Evolutionary conservation across 2,329 filamentous ascomycete species (phyloP), one percentile per base, ranked within the genome.

Genomic region (Tolypocladium tundrense): DNA sequence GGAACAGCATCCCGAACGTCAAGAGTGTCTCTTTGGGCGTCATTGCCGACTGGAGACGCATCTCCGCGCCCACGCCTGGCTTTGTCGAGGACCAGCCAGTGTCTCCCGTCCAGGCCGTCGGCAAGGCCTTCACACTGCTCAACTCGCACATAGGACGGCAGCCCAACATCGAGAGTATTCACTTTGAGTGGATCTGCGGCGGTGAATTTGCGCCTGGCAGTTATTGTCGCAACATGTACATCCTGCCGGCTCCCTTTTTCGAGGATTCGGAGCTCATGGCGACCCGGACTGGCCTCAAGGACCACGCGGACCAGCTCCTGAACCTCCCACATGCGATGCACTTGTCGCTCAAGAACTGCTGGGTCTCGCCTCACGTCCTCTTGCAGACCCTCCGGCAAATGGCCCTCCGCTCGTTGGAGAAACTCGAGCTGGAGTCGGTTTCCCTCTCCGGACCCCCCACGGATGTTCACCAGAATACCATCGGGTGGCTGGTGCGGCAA

Each of bases 291-390:
- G 62, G 66, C n/a, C 69, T 73, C 6, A 67, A 68, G 41, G 67
- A 65, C 13, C 64, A 68, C 19, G 64, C 68, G 42, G 65, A 72
- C 1, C 67, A 71, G 35, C 59, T 85, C 7, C 66, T 86, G n/a
- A 67, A 69, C 1, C 76, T 90, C 51, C 81, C 80, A 3, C 69
- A 81, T 63, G 68, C 89, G 31, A 74, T 82, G 60, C 74, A 83
- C 54, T 69, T 90, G 2, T 85, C 80, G 0, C 72, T 90, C 10
- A 82, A 82, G 63, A 90, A 90, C 64, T 88, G 86, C 70, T 90
- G 86, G 85, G 73, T 84, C 14, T 79, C 80, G 3, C 86, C 87
- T 0, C 73, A 79, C 45, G 75, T 84, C 1, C 74, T 89, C 39
- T 65, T 78, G 39, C 72, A 76, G 13, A 75, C 85, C 55, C 71